phyloP scores from a whole-genome alignment of 139 green algal genomes.

The Spirogloea muscicola region DNA sequence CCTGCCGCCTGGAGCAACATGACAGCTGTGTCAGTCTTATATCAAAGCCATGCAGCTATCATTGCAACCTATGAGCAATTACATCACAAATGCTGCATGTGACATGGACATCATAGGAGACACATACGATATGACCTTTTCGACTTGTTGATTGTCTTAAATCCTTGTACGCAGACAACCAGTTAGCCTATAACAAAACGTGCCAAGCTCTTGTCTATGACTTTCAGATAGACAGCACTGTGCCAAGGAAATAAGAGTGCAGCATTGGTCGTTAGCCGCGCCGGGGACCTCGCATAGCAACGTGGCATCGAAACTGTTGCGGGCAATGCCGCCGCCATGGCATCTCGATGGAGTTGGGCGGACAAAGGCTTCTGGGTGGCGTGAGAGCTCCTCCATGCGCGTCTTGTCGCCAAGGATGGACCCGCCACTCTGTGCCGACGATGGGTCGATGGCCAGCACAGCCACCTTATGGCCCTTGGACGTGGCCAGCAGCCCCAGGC shows the following conservation, averaged over 20 bases:
- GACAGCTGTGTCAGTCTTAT: background rate
- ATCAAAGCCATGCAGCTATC: background rate
- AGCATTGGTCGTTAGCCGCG: no score
- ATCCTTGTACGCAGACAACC: no score
- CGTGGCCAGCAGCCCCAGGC: constrained; percentile 22
- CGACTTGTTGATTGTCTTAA: no score
- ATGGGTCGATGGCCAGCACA: constrained; percentile 65
- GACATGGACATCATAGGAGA: no score
- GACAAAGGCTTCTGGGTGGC: constrained; percentile 53
- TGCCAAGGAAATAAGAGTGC: no score
- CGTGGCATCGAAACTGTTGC: constrained; percentile 58
- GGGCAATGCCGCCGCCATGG: constrained; percentile 58
- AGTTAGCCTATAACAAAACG: no score
- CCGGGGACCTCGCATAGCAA: constrained; percentile 61
- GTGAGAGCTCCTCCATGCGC: constrained; percentile 56
- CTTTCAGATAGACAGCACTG: no score
- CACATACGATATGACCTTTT: no score
- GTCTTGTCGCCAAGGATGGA: constrained; percentile 71
- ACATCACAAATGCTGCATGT: no score
- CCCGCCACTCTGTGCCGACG: constrained; percentile 43
- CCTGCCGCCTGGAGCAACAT: constrained; percentile 31
- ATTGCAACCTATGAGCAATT: no score
- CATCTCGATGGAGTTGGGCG: constrained; percentile 57
- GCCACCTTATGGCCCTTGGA: constrained; percentile 52
- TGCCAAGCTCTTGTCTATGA: no score